Evolutionary conservation across 225 moss, liverwort and hornwort species (phyloP), one percentile per base, ranked within the genome.

Genomic region (Climacium dendroides): DNA sequence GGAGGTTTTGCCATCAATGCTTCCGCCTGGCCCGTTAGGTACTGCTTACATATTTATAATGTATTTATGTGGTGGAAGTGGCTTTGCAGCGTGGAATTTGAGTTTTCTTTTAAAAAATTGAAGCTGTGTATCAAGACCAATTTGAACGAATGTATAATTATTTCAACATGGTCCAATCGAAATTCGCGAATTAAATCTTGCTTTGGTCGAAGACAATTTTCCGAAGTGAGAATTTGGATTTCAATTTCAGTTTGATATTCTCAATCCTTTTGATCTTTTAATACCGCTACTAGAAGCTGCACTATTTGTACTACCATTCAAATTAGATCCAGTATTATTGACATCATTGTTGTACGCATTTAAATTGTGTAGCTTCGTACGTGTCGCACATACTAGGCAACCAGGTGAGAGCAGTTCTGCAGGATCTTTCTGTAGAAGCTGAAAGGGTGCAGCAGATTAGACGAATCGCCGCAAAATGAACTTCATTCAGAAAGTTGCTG

Each of bases 1-100:
- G 90, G 92, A 92, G 87, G 94, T 96, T n/a, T 81, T 98, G 57
- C 97, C 97, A 32, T 94, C 97, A 13, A 90, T 95, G 88, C 86
- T 94, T 41, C 97, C 97, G 53, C 96, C 96, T 12, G 96, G 96
- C 6, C 96, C 94, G 85, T 84, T 98, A 84, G 97, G 97, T 98
- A 92, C 25, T 50, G 39, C 37, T 55, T 6, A 53, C 59, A 28
- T 18, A 22, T 73, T 16, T 7, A 13, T n/a, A 22, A n/a, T 20
- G 32, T 13, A 48, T 25, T n/a, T 4, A 35, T 26, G 18, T 19
- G 7, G 14, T 25, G 5, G 26, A 60, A 22, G 26, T 14, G 32
- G 14, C 30, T 77, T 76, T 48, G 34, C 39, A 52, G 26, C 28
- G 19, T 58, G 23, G 23, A 52, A 59, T 35, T 20, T 18, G 10